Conservation (phyloP, 768 basidiomycete species). For the Phanerodontia chrysosporium region DNA sequence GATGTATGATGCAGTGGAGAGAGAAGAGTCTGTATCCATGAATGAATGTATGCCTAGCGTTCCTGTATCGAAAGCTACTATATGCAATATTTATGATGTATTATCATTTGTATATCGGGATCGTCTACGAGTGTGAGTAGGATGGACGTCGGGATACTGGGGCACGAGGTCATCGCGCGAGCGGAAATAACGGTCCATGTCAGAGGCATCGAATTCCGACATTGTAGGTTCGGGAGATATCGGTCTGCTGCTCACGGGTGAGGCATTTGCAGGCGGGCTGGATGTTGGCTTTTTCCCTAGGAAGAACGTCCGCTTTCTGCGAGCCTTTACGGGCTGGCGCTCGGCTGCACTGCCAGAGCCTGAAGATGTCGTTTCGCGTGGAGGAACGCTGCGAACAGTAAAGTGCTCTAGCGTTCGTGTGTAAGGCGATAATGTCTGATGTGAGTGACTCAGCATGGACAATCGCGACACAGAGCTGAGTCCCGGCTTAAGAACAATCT, state of each 20-base stretch:
- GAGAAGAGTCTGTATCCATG: slow-evolving; percentile 8
- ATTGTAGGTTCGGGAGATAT: slow-evolving; percentile 33
- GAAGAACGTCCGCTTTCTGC: slow-evolving; percentile 68
- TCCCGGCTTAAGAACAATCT: slow-evolving; percentile 60
- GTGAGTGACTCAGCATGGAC: slow-evolving; percentile 80
- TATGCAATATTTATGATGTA: slow-evolving; percentile 2
- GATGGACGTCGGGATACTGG: slow-evolving; percentile 22
- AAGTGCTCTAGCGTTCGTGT: slow-evolving; percentile 89
- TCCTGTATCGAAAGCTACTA: slow-evolving; percentile 4
- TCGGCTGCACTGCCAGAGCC: slow-evolving; percentile 35
- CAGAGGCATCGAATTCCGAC: slow-evolving; percentile 63
- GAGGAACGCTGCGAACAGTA: slow-evolving; percentile 86
- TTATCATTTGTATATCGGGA: slow-evolving; percentile 10
- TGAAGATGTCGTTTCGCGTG: slow-evolving; percentile 35
- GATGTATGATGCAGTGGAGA: slow-evolving; percentile 3
- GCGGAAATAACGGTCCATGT: slow-evolving; percentile 75
- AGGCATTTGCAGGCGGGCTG: slow-evolving; percentile 5
- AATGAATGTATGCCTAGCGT: slow-evolving; percentile 7
- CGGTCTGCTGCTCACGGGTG: slow-evolving; percentile 3
- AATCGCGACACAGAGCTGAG: slow-evolving; percentile 79
- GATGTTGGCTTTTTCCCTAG: slow-evolving; percentile 39
- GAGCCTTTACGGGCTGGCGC: slow-evolving; percentile 63
- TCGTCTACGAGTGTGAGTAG: slow-evolving; percentile 18
- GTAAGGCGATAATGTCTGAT: slow-evolving; percentile 93
- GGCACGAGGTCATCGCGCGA: slow-evolving; percentile 28